These are phyloP conservation scores for Diaporthe vaccinii DNA, from an alignment of 2,329 filamentous ascomycete species.

Conservation along the genomic window DNA sequence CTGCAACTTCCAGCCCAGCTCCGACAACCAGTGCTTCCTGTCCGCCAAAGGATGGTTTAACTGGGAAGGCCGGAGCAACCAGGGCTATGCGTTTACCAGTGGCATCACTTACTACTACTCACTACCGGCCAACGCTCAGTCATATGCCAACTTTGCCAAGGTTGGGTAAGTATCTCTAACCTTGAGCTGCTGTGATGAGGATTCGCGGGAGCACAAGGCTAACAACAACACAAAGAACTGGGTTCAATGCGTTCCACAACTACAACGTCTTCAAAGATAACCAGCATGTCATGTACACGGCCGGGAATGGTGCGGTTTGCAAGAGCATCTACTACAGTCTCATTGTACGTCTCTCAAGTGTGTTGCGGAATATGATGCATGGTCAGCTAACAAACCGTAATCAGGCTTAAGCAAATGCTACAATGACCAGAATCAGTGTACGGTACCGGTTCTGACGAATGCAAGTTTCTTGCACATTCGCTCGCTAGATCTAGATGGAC, in stretches of 20 bases:
- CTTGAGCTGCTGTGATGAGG: not conserved
- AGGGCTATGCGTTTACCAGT: not conserved
- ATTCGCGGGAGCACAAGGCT: not conserved
- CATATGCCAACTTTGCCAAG: not conserved
- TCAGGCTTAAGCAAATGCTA: slow-evolving; percentile 9
- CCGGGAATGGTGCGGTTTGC: slow-evolving; percentile 46
- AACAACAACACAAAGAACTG: not conserved
- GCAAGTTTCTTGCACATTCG: not conserved
- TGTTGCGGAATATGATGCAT: too few relatives aligned
- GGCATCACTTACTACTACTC: not conserved
- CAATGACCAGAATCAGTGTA: not conserved
- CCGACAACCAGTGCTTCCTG: slow-evolving; percentile 15
- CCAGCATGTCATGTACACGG: not conserved
- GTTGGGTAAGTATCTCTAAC: not conserved
- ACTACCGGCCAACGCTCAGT: not conserved
- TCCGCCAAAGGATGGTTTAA: not conserved
- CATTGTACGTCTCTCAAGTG: not conserved
- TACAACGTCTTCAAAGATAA: slow-evolving; percentile 13
- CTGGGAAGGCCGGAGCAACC: slow-evolving; percentile 7
- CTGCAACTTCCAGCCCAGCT: slow-evolving; percentile 15
- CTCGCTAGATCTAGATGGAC: not conserved
- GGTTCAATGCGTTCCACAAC: not conserved
- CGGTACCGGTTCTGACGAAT: not conserved
- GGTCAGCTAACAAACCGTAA: not conserved
- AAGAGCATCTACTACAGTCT: slow-evolving; percentile 16